These are phyloP conservation scores for Gymnopilus junonius DNA, from an alignment of 768 basidiomycete species.

Conservation along the genomic window DNA sequence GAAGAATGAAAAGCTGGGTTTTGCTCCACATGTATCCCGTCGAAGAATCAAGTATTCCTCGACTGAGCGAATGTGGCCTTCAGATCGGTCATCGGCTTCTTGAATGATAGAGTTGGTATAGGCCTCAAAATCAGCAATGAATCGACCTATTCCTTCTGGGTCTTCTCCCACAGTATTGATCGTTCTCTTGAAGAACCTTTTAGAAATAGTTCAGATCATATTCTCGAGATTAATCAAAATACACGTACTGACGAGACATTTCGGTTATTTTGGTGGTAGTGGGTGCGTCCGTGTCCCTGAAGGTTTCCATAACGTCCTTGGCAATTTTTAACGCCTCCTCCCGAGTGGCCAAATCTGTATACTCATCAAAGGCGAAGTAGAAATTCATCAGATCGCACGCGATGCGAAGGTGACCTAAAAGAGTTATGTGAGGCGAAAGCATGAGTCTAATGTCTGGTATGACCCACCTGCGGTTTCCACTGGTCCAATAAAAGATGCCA, in stretches of 20 bases:
- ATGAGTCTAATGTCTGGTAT: not conserved
- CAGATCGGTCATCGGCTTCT: conserved; percentile 45
- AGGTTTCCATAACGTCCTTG: conserved; percentile 43
- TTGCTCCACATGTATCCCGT: conserved; percentile 44
- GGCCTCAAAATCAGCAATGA: conserved; percentile 30
- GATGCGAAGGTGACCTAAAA: conserved; percentile 20
- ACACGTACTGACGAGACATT: conserved; percentile 44
- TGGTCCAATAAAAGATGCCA: conserved; percentile 22
- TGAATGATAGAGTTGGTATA: conserved; percentile 41
- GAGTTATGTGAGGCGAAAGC: not conserved
- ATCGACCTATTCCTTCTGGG: conserved; percentile 16
- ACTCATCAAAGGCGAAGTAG: conserved; percentile 54
- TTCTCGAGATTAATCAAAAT: not conserved
- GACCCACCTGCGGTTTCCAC: conserved; percentile 17
- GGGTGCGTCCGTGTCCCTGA: conserved; percentile 21
- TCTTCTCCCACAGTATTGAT: conserved; percentile 19
- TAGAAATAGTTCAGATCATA: conserved; percentile 27
- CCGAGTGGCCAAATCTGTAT: conserved; percentile 44
- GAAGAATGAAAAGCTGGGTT: conserved; percentile 43
- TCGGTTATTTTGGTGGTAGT: conserved; percentile 37
- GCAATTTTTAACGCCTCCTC: conserved; percentile 34
- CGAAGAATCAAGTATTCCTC: conserved; percentile 46
- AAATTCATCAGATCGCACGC: conserved; percentile 53
- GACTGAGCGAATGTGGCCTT: conserved; percentile 38
- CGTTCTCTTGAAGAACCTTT: conserved; percentile 24